A percentile compares a stretch with the other conserved stretches of the same genome.
Conservation (phyloP, 257 asterid genomes). For the Plantago elongata region DNA sequence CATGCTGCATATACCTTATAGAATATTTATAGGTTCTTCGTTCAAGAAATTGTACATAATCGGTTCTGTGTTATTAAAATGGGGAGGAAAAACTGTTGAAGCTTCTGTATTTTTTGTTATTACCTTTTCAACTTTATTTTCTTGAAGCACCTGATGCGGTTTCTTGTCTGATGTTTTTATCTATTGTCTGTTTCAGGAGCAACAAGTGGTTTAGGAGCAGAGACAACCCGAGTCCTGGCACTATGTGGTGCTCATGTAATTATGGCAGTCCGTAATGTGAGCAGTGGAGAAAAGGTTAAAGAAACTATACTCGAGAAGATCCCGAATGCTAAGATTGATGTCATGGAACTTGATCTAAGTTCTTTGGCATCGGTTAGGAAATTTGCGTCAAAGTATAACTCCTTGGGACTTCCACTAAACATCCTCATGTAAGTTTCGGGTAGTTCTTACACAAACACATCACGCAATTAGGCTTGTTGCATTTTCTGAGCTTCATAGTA, state of each 20-base stretch:
- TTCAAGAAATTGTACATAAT: too few relatives aligned
- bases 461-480: background rate
- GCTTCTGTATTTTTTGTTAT: too few relatives aligned
- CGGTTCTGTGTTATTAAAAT: too few relatives aligned
- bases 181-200: slow-evolving; percentile 32
- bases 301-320: slow-evolving; percentile 34
- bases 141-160: too few relatives aligned
- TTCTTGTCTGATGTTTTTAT: too few relatives aligned
- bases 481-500: background rate
- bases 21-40: too few relatives aligned
- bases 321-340: slow-evolving; percentile 49
- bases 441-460: background rate
- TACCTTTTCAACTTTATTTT: too few relatives aligned
- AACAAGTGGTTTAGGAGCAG: slow-evolving; percentile 56
- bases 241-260: slow-evolving; percentile 44
- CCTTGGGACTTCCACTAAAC: slow-evolving; percentile 43
- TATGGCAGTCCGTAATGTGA: slow-evolving; percentile 54
- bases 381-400: slow-evolving; percentile 44
- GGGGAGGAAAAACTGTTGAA: too few relatives aligned
- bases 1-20: too few relatives aligned
- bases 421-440: slow-evolving; percentile 44
- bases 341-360: slow-evolving; percentile 51
- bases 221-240: slow-evolving; percentile 48
- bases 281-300: slow-evolving; percentile 30
- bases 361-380: slow-evolving; percentile 49